A percentile compares a stretch with the other conserved stretches of the same genome.
Conservation (phyloP, 2,329 filamentous ascomycete species). For the Colletotrichum brevisporum region DNA sequence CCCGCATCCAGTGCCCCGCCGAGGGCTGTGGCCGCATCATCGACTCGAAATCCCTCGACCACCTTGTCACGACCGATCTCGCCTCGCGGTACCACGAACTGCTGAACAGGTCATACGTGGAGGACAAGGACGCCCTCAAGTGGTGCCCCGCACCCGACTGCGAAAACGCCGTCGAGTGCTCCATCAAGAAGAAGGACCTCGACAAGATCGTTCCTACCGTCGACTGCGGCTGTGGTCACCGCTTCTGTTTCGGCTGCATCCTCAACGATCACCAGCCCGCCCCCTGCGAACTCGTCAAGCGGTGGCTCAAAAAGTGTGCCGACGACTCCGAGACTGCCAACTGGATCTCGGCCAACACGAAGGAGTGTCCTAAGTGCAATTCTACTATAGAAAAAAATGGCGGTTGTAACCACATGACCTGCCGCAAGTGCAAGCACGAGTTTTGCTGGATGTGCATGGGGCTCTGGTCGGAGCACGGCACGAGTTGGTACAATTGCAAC, state of each 20-base stretch:
- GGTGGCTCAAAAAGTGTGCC: slow-evolving; percentile 97
- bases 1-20: slow-evolving; percentile 92
- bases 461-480: slow-evolving; percentile 97
- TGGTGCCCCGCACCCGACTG: slow-evolving; percentile 99
- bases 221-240: slow-evolving; percentile 84
- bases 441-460: slow-evolving; percentile 99
- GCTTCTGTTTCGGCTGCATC: slow-evolving; percentile 96
- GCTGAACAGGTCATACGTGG: slow-evolving; percentile 94
- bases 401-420: slow-evolving; percentile 98
- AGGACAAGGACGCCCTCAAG: slow-evolving; percentile 94
- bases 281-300: slow-evolving; percentile 91
- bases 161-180: slow-evolving; percentile 90
- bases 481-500: slow-evolving; percentile 99
- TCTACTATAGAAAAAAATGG: slow-evolving; percentile 99
- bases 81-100: slow-evolving; percentile 82
- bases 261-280: slow-evolving; percentile 93
- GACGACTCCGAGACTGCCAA: slow-evolving; percentile 99
- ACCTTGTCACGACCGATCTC: slow-evolving; percentile 75
- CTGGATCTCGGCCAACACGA: slow-evolving; percentile 99
- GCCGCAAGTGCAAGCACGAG: slow-evolving; percentile 93
- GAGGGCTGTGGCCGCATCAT: slow-evolving; percentile 91
- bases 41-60: slow-evolving; percentile 87
- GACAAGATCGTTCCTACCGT: slow-evolving; percentile 91
- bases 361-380: slow-evolving; percentile 95
- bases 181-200: slow-evolving; percentile 89